phyloP scores from a whole-genome alignment of 305 asterid genomes.

The Fraxinus angustifolia region DNA sequence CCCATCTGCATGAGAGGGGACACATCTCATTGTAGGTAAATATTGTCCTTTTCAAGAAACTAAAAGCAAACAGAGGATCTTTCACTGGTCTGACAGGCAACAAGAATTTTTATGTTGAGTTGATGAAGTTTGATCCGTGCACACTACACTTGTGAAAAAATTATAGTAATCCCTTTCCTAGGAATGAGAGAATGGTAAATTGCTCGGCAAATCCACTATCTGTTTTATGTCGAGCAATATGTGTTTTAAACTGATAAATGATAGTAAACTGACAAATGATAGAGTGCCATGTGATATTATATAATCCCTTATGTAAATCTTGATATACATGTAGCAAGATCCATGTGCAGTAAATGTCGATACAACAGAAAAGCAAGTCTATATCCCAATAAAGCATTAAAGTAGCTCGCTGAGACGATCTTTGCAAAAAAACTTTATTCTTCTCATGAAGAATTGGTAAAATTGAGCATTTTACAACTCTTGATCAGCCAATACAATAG shows the following conservation, averaged over 20 bases:
- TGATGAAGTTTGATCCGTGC: not conserved
- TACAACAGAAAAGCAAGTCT: not conserved
- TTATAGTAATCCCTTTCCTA: not conserved
- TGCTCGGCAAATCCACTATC: not conserved
- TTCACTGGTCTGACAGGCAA: not conserved
- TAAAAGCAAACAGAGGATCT: not conserved
- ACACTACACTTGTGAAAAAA: not conserved
- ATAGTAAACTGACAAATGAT: no score
- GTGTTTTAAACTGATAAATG: no score
- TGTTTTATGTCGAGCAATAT: not conserved
- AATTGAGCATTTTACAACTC: not conserved
- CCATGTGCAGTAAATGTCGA: not conserved
- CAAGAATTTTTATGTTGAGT: not conserved
- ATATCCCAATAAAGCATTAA: not conserved
- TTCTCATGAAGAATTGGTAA: not conserved
- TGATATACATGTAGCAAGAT: no score
- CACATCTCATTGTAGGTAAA: not conserved
- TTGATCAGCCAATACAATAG: not conserved
- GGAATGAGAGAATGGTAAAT: not conserved
- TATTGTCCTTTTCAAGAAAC: not conserved
- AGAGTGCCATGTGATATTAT: no score
- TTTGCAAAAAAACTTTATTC: not conserved
- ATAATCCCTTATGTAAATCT: no score
- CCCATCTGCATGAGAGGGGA: slow-evolving; percentile 57
- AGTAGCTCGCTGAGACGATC: not conserved